Conservation (phyloP, 495 filamentous ascomycete species). For the Amphirosellinia nigrospora region DNA sequence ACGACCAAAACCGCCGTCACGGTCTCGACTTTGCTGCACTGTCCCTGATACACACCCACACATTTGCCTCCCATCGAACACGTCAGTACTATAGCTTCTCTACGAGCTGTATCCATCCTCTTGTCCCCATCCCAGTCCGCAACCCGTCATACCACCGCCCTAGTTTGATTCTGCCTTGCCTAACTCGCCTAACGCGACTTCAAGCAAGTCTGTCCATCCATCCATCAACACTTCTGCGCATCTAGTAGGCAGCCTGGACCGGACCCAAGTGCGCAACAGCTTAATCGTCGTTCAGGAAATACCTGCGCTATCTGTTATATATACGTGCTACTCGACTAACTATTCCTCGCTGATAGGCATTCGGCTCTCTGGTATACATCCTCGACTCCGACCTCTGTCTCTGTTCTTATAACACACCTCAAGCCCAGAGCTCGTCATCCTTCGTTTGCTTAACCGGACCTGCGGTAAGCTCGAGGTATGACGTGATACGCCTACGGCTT, state of each 20-base stretch:
- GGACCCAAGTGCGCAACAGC: not conserved
- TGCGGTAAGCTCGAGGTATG: slow-evolving; percentile 41
- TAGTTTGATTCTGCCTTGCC: not conserved
- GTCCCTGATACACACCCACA: not conserved
- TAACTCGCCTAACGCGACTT: not conserved
- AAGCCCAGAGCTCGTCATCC: slow-evolving; percentile 33
- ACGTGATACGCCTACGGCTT: slow-evolving; percentile 45
- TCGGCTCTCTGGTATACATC: not conserved
- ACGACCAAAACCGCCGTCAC: not conserved
- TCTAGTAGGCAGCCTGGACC: not conserved
- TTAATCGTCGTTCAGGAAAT: not conserved
- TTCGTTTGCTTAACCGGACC: slow-evolving; percentile 34
- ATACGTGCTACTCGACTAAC: not conserved
- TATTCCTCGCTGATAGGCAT: not conserved
- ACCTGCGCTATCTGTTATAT: not conserved
- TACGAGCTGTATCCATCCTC: not conserved
- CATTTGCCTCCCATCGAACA: not conserved
- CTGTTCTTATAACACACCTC: not conserved
- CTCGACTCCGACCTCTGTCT: not conserved
- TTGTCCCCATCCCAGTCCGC: not conserved
- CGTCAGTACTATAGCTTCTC: not conserved
- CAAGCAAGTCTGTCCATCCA: not conserved
- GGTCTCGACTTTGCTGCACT: not conserved
- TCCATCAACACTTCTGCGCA: not conserved
- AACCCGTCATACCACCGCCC: not conserved